phyloP scores from a whole-genome alignment of 116 monocot genomes.

The Papilionanthe hybrid region DNA sequence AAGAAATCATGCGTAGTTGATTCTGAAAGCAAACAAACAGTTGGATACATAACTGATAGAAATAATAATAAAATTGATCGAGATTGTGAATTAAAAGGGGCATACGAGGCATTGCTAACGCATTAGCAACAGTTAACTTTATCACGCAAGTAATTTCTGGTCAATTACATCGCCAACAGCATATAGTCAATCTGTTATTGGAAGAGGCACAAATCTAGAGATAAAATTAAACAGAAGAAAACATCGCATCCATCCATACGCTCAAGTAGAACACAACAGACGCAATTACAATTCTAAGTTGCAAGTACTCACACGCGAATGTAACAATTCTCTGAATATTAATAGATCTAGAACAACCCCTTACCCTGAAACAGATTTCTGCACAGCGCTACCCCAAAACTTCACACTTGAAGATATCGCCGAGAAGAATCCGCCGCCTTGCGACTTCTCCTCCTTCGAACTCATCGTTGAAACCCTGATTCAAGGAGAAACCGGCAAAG shows the following conservation, averaged over 20 bases:
- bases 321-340: neutral
- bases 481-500: neutral
- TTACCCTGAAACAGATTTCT: constrained; percentile 96
- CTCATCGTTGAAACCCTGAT: constrained; percentile 48
- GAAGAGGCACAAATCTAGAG: neutral
- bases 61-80: neutral
- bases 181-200: neutral
- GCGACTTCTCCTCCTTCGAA: constrained; percentile 54
- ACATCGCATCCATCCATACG: neutral
- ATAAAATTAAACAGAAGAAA: neutral
- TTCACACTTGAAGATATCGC: constrained; percentile 44
- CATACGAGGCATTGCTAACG: neutral
- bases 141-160: neutral
- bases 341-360: neutral
- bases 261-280: neutral
- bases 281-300: neutral
- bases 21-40: neutral
- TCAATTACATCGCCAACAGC: neutral
- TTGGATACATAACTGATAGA: neutral
- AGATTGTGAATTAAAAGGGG: neutral
- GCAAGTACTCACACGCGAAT: neutral
- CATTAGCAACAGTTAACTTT: neutral
- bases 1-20: neutral
- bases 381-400: constrained; percentile 69
- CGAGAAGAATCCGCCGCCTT: constrained; percentile 64